Evolutionary conservation across 1,284 basidiomycete genomes (phyloP).

Genomic region (Xanthoconium separans): DNA sequence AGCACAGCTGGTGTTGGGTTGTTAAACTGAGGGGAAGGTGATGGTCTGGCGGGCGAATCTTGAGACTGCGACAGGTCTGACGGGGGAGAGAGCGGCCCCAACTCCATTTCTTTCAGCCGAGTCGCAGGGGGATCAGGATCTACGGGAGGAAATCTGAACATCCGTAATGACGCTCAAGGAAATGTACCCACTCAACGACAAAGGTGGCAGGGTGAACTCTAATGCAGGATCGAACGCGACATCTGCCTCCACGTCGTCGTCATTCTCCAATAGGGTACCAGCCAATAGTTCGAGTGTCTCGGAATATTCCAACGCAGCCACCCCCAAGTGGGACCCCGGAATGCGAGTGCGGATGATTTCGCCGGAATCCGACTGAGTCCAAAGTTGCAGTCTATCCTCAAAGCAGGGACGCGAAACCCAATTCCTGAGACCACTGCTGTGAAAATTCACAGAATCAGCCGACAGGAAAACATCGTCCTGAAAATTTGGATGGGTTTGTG

Average conservation of each 20-base stretch:
- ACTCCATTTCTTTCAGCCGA: slow-evolving; percentile 3
- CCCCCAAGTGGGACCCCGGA: slow-evolving; percentile 51
- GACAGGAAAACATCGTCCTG: slow-evolving; percentile 44
- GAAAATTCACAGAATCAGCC: slow-evolving; percentile 38
- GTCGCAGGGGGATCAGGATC: slow-evolving; percentile 23
- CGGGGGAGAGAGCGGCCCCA: slow-evolving; percentile 2
- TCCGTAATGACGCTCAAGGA: not conserved
- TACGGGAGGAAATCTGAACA: slow-evolving; percentile 17
- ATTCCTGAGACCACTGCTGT: slow-evolving; percentile 56
- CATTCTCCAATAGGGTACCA: slow-evolving; percentile 31
- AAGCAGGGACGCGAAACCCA: slow-evolving; percentile 75
- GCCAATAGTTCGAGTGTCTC: slow-evolving; percentile 61
- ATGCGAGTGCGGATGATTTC: slow-evolving; percentile 42
- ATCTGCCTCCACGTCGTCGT: slow-evolving; percentile 8
- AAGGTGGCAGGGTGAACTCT: slow-evolving; percentile 19
- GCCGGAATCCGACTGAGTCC: slow-evolving; percentile 42
- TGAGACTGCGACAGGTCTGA: slow-evolving; percentile 2
- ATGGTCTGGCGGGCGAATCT: not conserved
- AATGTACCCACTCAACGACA: slow-evolving; percentile 18
- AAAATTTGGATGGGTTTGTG: slow-evolving; percentile 7
- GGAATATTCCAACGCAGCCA: slow-evolving; percentile 72
- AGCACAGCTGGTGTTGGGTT: not conserved
- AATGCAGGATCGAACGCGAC: slow-evolving; percentile 14
- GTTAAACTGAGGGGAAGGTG: slow-evolving; percentile 1
- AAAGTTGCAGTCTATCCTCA: slow-evolving; percentile 64